These are phyloP conservation scores for Cyclostephanos tholiformis DNA, from an alignment of 108 stramenopile species.

Conservation along the genomic window DNA sequence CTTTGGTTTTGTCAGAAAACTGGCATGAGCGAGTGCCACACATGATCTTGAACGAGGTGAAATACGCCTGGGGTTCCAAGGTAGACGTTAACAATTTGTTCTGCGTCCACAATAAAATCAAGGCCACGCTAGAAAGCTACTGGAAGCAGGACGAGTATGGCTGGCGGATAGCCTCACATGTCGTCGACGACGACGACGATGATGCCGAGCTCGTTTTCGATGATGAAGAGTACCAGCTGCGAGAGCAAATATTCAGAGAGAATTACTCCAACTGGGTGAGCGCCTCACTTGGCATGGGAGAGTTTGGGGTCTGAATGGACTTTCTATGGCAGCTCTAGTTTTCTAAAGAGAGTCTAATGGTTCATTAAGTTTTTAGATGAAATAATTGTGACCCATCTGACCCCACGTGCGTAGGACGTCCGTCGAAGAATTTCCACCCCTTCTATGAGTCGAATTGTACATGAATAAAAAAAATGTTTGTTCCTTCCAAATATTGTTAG, in stretches of 20 bases:
- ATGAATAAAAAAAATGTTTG: no score
- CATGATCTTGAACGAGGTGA: constrained; percentile 70
- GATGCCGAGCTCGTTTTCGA: constrained; percentile 62
- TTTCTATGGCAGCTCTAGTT: background rate
- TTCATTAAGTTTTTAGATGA: background rate
- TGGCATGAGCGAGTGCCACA: constrained; percentile 69
- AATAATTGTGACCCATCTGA: no score
- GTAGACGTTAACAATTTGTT: constrained; percentile 55
- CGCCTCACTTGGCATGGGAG: constrained; percentile 62
- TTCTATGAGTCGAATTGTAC: no score
- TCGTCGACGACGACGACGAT: constrained; percentile 42
- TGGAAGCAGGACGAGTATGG: constrained; percentile 55
- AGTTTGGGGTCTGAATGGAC: constrained; percentile 59
- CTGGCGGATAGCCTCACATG: constrained; percentile 39
- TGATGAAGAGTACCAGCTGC: constrained; percentile 61
- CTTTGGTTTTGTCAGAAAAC: constrained; percentile 47
- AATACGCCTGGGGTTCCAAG: constrained; percentile 55
- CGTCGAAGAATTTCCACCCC: no score
- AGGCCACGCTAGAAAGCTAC: constrained; percentile 19
- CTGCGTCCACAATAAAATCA: constrained; percentile 41
- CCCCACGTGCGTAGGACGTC: no score
- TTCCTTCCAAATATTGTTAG: no score
- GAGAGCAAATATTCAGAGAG: constrained; percentile 66
- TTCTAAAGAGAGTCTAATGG: background rate
- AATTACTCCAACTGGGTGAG: constrained; percentile 49